These are phyloP conservation scores for Flagelloscypha sp. DNA, from an alignment of 768 basidiomycete genomes.

Conservation along the genomic window DNA sequence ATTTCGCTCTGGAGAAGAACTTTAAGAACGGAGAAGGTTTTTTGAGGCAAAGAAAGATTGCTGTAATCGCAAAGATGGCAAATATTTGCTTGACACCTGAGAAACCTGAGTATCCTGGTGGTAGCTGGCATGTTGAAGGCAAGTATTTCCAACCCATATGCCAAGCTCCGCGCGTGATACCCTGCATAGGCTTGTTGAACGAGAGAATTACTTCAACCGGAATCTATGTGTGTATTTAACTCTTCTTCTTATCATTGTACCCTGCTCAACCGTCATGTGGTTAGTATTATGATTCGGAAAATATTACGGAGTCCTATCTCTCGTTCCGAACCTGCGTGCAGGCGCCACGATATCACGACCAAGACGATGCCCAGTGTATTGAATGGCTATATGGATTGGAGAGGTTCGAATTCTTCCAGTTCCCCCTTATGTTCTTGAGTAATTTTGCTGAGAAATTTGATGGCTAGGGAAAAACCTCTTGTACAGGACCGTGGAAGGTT, in stretches of 20 bases:
- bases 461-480: constrained; percentile 2
- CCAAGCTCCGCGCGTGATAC: too few relatives aligned
- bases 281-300: constrained; percentile 21
- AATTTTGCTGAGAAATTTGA: neutral
- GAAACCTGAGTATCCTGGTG: constrained; percentile 20
- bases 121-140: constrained; percentile 25
- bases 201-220: constrained; percentile 13
- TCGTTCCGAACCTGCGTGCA: constrained; percentile 21
- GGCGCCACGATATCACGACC: constrained; percentile 10
- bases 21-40: neutral
- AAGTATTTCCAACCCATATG: too few relatives aligned
- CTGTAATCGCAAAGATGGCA: constrained; percentile 28
- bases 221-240: constrained; percentile 16
- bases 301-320: constrained; percentile 22
- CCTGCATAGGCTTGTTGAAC: constrained; percentile 14
- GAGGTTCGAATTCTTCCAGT: neutral
- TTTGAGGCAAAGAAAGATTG: too few relatives aligned
- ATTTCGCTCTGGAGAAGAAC: neutral
- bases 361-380: constrained; percentile 12
- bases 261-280: constrained; percentile 11
- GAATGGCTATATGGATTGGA: constrained; percentile 6
- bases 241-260: constrained; percentile 6
- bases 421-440: too few relatives aligned
- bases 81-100: constrained; percentile 23
- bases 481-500: constrained; percentile 20